Evolutionary conservation across 2,329 filamentous ascomycete genomes (phyloP).

Genomic region (Fusarium guadeloupense): DNA sequence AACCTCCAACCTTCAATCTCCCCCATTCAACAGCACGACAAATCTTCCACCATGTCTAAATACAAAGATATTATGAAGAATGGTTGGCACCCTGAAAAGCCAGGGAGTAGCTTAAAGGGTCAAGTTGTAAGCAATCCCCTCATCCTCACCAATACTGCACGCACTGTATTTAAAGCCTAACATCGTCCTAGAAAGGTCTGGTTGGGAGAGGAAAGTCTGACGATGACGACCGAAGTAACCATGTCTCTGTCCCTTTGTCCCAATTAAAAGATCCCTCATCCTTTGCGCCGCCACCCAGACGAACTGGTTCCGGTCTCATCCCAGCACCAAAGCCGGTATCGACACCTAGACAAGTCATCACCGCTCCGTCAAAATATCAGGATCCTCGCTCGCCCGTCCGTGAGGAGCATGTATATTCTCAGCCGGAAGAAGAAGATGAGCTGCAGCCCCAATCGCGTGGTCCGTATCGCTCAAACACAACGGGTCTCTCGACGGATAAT

Average conservation of each 20-base stretch:
- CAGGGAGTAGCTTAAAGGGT: constrained; percentile 51
- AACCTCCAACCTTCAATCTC: constrained; percentile 10
- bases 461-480: constrained; percentile 76
- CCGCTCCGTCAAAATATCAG: constrained; percentile 48
- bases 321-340: constrained; percentile 41
- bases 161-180: constrained; percentile 1
- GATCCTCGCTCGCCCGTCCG: constrained; percentile 41
- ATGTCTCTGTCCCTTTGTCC: constrained; percentile 68
- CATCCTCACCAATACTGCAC: not conserved
- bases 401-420: constrained; percentile 18
- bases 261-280: constrained; percentile 77
- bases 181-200: constrained; percentile 54
- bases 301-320: constrained; percentile 50
- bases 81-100: constrained; percentile 63
- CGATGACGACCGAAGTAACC: constrained; percentile 43
- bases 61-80: constrained; percentile 60
- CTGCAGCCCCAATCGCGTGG: constrained; percentile 61
- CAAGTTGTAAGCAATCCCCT: constrained; percentile 52
- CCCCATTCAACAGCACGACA: not conserved
- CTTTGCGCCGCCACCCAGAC: constrained; percentile 85
- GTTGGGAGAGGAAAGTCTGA: constrained; percentile 54
- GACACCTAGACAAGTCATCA: constrained; percentile 41
- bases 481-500: constrained; percentile 73
- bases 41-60: constrained; percentile 54
- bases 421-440: constrained; percentile 26